These are phyloP conservation scores for Austroboletus novae-zelandiae DNA, from an alignment of 1,284 basidiomycete species.

Conservation along the genomic window DNA sequence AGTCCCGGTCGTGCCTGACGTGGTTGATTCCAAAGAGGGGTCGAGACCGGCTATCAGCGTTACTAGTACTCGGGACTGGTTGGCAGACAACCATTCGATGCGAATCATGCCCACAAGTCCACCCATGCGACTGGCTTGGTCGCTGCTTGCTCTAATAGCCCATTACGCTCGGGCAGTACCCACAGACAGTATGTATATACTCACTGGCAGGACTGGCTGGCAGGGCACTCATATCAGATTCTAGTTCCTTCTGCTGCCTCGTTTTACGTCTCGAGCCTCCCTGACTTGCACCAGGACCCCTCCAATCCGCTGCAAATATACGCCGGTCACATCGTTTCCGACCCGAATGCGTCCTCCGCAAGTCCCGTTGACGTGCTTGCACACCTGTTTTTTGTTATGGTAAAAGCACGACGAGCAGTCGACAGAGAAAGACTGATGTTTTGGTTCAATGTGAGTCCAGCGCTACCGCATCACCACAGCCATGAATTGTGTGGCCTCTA, in stretches of 20 bases:
- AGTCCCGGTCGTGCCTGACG: not conserved
- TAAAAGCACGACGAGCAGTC: constrained; percentile 83
- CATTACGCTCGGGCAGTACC: constrained; percentile 36
- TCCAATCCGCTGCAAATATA: constrained; percentile 74
- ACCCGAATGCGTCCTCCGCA: constrained; percentile 57
- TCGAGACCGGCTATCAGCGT: too few relatives aligned
- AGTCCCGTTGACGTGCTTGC: constrained; percentile 60
- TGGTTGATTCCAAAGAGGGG: too few relatives aligned
- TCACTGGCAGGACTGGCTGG: not conserved
- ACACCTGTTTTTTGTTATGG: constrained; percentile 88
- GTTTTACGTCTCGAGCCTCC: constrained; percentile 78
- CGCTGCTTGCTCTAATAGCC: constrained; percentile 14
- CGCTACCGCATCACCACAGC: not conserved
- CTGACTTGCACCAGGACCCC: constrained; percentile 71
- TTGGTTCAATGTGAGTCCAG: constrained; percentile 86
- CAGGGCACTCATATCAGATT: not conserved
- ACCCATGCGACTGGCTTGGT: constrained; percentile 13
- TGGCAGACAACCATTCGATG: too few relatives aligned
- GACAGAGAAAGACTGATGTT: constrained; percentile 89
- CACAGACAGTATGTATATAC: constrained; percentile 42
- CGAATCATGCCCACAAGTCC: not conserved
- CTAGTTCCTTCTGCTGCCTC: constrained; percentile 77
- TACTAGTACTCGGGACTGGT: too few relatives aligned
- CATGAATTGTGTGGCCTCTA: constrained; percentile 28
- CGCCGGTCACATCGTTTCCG: constrained; percentile 79